Percentiles rank a stretch among this genome's conserved stretches.
Evolutionary conservation across 2,329 filamentous ascomycete genomes (phyloP).

Genomic region (Cladosporium sp.): DNA sequence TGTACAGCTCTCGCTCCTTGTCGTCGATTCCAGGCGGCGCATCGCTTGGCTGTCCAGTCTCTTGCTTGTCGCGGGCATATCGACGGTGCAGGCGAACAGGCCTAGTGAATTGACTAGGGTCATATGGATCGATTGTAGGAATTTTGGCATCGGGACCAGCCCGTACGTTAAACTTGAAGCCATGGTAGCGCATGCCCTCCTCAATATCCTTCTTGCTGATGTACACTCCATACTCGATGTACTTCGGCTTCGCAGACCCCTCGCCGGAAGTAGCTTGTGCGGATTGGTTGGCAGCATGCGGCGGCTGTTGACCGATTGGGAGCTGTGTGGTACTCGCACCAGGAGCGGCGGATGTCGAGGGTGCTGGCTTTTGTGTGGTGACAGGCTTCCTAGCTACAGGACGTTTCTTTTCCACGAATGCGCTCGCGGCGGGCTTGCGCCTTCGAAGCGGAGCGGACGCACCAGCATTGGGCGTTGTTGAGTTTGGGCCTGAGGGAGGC

Average conservation of each 20-base stretch:
- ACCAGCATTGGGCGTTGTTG: constrained; percentile 31
- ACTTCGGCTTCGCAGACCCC: neutral
- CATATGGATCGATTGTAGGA: constrained; percentile 54
- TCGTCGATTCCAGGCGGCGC: constrained; percentile 53
- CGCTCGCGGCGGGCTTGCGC: constrained; percentile 31
- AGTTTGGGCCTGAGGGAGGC: constrained; percentile 26
- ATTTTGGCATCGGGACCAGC: constrained; percentile 22
- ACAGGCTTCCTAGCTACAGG: constrained; percentile 33
- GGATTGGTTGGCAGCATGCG: neutral
- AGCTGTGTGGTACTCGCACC: neutral
- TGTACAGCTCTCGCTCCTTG: constrained; percentile 56
- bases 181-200: constrained; percentile 77
- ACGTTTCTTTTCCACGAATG: constrained; percentile 27
- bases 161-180: constrained; percentile 73
- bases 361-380: constrained; percentile 13
- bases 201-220: constrained; percentile 77
- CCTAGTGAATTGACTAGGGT: constrained; percentile 78
- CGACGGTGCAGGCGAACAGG: constrained; percentile 86
- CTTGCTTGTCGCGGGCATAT: constrained; percentile 66
- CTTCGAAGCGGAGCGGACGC: constrained; percentile 30
- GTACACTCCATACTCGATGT: constrained; percentile 31
- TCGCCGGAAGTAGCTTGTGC: neutral
- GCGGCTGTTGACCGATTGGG: neutral
- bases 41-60: constrained; percentile 28
- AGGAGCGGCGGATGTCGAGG: neutral